Evolutionary conservation across 768 basidiomycete genomes (phyloP), one percentile per base, ranked within the genome.

Genomic region (Fibroporia radiculosa): DNA sequence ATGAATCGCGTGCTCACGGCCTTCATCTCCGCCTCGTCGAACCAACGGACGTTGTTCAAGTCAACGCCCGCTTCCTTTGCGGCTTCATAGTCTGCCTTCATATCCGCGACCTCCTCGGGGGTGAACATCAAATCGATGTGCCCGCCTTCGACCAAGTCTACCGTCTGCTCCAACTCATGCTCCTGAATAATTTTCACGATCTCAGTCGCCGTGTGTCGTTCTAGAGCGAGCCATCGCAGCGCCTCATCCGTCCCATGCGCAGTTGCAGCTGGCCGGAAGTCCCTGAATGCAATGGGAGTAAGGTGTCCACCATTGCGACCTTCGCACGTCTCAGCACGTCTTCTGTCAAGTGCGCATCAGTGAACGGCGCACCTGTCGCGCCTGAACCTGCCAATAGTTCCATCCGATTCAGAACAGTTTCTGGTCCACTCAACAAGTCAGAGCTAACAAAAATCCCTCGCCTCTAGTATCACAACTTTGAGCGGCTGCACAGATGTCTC

Each of bases 261-360:
- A 3, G 52, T 34, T 25, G 63, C 51, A 14, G 68, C 66, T 1
- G 54, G 48, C 1, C 52, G 42, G 55, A 87, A 87, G 2, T 64
- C 64, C 1, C 57, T 48, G 55, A 78, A 79, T 2, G 65, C 55
- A 29, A 58, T 57, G 0, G 80, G 73, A 0, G 78, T 80, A 14
- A 89, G 68, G 58, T 89, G 86, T 0, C 88, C 85, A 1, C 86
- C 88, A 52, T 90, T 91, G 20, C 87, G 70, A 37, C 84, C 84
- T 88, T 35, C 22, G 1, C 41, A 11, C 3, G 4, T 18, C 23
- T 40, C 13, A 44, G 34, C 19, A 20, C 7, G 16, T 1, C 2
- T 1, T 25, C 7, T 25, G 29, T 34, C 26, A 22, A 39, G 27
- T 16, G 31, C 33, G 36, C n/a, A 19, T 19, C n/a, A 32, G 23